Percentiles rank a stretch among this genome's conserved stretches.
phyloP scores from a whole-genome alignment of 73 alveolate species.

The Paramecium pentaurelia region DNA sequence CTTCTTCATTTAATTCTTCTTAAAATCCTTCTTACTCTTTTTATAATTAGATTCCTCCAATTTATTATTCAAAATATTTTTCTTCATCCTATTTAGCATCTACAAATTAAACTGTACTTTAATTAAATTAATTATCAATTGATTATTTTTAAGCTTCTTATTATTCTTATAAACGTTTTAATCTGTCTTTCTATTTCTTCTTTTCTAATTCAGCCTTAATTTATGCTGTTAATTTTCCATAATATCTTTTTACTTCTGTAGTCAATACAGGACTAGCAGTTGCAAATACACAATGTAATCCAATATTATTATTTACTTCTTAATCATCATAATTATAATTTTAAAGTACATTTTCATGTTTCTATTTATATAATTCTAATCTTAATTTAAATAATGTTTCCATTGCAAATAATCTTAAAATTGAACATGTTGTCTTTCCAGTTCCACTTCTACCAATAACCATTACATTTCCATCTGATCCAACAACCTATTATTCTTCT shows the following conservation, averaged over 20 bases:
- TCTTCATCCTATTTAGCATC: conserved; percentile 29
- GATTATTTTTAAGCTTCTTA: not conserved
- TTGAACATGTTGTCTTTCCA: conserved; percentile 86
- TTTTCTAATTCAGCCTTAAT: conserved; percentile 65
- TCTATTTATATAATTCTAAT: not conserved
- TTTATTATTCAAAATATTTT: conserved; percentile 8
- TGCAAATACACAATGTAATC: conserved; percentile 72
- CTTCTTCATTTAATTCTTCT: conserved; percentile 42
- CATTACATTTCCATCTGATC: conserved; percentile 69
- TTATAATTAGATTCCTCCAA: conserved; percentile 37
- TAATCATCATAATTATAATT: conserved; percentile 25
- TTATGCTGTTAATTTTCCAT: conserved; percentile 62
- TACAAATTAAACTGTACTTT: not conserved
- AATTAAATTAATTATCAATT: not conserved
- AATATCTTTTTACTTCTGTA: conserved; percentile 82
- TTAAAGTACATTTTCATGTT: conserved; percentile 25
- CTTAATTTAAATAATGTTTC: conserved; percentile 70
- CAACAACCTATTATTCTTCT: conserved; percentile 68
- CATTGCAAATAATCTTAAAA: conserved; percentile 74
- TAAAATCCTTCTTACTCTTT: conserved; percentile 14
- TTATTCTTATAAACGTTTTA: not conserved
- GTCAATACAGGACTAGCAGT: conserved; percentile 92
- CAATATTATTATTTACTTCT: conserved; percentile 63
- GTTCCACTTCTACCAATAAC: conserved; percentile 92
- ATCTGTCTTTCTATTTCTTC: conserved; percentile 41